Evolutionary conservation across 2,329 filamentous ascomycete genomes (phyloP).

Genomic region (Fusarium odoratissimum): DNA sequence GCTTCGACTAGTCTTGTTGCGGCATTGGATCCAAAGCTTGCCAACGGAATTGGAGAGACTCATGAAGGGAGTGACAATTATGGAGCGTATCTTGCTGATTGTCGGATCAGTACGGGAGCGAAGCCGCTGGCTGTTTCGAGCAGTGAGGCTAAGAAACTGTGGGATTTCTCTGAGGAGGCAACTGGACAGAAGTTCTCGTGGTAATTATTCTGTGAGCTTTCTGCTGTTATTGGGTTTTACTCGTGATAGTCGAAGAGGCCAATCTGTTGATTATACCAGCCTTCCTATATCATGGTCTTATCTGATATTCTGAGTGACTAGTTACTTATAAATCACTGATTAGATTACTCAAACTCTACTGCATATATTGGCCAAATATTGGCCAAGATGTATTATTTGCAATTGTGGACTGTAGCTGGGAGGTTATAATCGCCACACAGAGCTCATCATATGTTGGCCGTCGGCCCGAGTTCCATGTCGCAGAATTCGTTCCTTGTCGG

Average conservation of each 20-base stretch:
- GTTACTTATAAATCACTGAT: no score
- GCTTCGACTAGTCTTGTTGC: conserved; percentile 17
- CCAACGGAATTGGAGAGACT: background rate
- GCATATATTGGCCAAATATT: no score
- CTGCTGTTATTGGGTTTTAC: accelerated
- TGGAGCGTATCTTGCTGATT: conserved; percentile 1
- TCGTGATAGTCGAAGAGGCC: background rate
- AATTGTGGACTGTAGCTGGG: no score
- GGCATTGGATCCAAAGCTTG: background rate
- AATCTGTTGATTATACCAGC: background rate
- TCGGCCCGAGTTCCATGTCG: background rate
- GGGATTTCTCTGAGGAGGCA: conserved; percentile 7
- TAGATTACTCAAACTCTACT: no score
- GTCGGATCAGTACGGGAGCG: background rate
- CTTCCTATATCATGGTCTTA: background rate
- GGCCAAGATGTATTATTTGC: no score
- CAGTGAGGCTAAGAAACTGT: conserved; percentile 12
- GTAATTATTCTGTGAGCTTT: background rate
- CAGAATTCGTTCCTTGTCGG: background rate
- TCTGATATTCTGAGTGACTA: no score
- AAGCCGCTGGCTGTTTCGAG: background rate
- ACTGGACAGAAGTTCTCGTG: background rate
- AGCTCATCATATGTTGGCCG: background rate
- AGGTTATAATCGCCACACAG: no score
- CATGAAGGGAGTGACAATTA: background rate